Evolutionary conservation across 257 asterid genomes (phyloP).

Genomic region (Mitragyna speciosa): DNA sequence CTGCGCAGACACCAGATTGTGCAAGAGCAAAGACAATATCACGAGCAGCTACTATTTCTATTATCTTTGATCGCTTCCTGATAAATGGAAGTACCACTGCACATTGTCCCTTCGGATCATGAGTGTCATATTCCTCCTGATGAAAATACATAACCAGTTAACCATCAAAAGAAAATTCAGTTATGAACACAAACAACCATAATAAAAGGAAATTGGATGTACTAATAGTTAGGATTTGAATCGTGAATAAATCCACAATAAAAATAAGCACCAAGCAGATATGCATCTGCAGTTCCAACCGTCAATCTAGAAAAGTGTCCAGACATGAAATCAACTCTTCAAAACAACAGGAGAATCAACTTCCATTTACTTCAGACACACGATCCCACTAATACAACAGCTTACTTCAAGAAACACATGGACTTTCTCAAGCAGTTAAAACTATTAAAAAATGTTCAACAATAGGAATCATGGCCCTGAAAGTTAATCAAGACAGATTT

Average conservation of each 20-base stretch:
- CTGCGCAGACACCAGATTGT: conserved; percentile 98
- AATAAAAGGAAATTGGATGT: background rate
- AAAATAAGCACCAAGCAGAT: background rate
- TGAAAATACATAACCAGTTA: conserved; percentile 8
- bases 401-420: background rate
- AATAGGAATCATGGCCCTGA: too few relatives aligned
- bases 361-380: background rate
- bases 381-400: background rate
- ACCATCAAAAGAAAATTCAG: conserved; percentile 14
- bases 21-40: conserved; percentile 99
- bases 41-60: conserved; percentile 97
- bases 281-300: background rate
- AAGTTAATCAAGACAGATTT: background rate
- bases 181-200: background rate
- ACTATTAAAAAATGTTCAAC: too few relatives aligned
- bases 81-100: conserved; percentile 73
- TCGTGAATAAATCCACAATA: background rate
- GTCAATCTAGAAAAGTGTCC: background rate
- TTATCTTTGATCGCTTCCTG: conserved; percentile 85
- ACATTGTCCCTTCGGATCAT: conserved; percentile 88
- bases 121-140: conserved; percentile 99
- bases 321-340: background rate
- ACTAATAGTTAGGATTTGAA: background rate
- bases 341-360: background rate
- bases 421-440: background rate